phyloP scores from a whole-genome alignment of 306 rosid species.

The Begonia peltatifolia region DNA sequence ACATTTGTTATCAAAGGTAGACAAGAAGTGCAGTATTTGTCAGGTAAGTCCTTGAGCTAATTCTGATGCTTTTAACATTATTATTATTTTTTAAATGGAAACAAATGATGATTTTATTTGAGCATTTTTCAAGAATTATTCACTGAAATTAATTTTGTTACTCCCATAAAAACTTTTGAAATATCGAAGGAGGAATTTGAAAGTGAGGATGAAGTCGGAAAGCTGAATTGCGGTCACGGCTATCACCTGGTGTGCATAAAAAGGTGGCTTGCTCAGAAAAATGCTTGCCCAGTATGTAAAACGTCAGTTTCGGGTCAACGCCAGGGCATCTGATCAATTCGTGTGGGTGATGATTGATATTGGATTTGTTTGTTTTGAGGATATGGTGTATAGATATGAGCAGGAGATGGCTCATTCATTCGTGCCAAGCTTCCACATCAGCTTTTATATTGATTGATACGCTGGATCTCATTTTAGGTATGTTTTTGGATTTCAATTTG shows the following conservation, averaged over 20 bases:
- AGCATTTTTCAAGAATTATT: no score
- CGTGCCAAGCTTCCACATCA: conserved; percentile 25
- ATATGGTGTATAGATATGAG: conserved; percentile 49
- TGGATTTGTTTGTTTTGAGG: conserved; percentile 6
- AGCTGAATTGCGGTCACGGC: conserved; percentile 64
- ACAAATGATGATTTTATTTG: no score
- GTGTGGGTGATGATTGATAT: background rate
- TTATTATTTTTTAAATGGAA: no score
- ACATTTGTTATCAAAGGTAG: conserved; percentile 26
- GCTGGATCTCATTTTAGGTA: background rate
- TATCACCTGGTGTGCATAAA: conserved; percentile 70
- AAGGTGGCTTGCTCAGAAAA: conserved; percentile 84
- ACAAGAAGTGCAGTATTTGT: conserved; percentile 73
- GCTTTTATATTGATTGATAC: conserved; percentile 7
- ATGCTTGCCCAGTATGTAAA: conserved; percentile 88
- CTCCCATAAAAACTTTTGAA: no score
- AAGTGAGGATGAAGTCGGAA: conserved; percentile 71
- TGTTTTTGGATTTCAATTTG: conserved; percentile 2
- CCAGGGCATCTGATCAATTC: conserved; percentile 1
- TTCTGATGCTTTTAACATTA: no score
- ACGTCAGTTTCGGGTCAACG: conserved; percentile 39
- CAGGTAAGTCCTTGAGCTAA: conserved; percentile 32
- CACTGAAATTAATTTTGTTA: no score
- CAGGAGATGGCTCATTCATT: conserved; percentile 32
- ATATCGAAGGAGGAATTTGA: conserved; percentile 74